phyloP scores from a whole-genome alignment of 106 monocot species.

The Dioscorea zingiberensis region DNA sequence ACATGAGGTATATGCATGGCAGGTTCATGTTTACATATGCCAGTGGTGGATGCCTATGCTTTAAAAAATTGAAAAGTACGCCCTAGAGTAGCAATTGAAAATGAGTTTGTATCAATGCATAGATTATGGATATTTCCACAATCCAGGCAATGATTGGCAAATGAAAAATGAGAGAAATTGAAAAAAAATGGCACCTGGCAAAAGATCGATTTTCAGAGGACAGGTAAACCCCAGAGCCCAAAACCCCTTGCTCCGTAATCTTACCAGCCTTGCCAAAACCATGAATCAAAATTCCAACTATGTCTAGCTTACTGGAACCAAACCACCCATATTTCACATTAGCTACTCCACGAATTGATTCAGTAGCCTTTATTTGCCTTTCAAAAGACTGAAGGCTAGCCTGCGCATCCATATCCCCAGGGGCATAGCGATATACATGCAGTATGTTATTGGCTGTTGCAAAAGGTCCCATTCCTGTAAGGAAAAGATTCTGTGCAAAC shows the following conservation, averaged over 20 bases:
- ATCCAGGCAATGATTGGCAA: neutral
- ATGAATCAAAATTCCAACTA: conserved; percentile 26
- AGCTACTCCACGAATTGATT: conserved; percentile 10
- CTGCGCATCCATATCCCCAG: conserved; percentile 12
- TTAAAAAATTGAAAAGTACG: too few species aligned
- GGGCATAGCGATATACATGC: conserved; percentile 17
- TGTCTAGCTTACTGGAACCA: conserved; percentile 24
- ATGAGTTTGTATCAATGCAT: too few species aligned
- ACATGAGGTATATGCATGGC: too few species aligned
- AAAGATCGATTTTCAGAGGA: conserved; percentile 37
- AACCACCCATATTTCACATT: conserved; percentile 43
- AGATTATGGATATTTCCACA: too few species aligned
- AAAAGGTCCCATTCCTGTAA: conserved; percentile 46
- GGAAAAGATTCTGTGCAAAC: conserved; percentile 24
- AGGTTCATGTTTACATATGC: too few species aligned
- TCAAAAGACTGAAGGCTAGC: conserved; percentile 23
- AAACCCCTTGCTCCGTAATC: conserved; percentile 11
- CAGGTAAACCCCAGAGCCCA: conserved; percentile 31
- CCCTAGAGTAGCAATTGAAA: too few species aligned
- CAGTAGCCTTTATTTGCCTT: conserved; percentile 10
- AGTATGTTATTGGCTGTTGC: conserved; percentile 21
- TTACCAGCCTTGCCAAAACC: conserved; percentile 26
- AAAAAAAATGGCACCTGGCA: conserved; percentile 25
- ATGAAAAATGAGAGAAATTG: neutral
- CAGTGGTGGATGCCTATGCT: too few species aligned